Percentiles rank a stretch among this genome's conserved stretches.
Evolutionary conservation across 306 rosid species (phyloP).

Genomic region (Quercus aquifolioides): DNA sequence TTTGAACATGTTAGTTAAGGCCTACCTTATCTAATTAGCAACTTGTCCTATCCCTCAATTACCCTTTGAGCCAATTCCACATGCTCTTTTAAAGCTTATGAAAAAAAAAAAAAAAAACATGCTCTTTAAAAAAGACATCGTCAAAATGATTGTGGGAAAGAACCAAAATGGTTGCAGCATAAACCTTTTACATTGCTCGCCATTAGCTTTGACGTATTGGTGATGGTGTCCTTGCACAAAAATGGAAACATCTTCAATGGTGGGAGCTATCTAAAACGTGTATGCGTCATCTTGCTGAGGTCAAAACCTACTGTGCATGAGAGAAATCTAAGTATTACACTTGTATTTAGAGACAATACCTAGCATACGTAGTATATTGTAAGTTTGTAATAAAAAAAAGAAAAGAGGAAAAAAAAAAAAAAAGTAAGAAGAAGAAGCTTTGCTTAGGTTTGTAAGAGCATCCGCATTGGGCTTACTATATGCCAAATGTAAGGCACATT

Average conservation of each 20-base stretch:
- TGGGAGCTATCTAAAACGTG: not conserved
- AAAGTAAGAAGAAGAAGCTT: not conserved
- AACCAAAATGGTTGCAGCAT: not conserved
- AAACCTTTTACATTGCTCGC: not conserved
- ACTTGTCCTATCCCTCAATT: not conserved
- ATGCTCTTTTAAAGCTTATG: not conserved
- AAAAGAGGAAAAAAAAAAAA: too few species aligned
- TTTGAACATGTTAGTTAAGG: not conserved
- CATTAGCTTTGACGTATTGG: not conserved
- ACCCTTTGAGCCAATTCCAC: not conserved
- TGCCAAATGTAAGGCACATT: too few species aligned
- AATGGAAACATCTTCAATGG: not conserved
- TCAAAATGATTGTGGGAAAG: not conserved
- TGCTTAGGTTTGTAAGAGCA: not conserved
- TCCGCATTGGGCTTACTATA: too few species aligned
- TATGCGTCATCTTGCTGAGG: not conserved
- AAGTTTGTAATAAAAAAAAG: not conserved
- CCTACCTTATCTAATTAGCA: not conserved
- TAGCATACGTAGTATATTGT: not conserved
- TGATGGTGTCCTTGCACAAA: not conserved
- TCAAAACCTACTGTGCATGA: not conserved
- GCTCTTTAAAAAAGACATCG: not conserved
- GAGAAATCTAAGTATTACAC: not conserved
- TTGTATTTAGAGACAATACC: too few species aligned
- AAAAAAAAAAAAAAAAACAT: not conserved